Evolutionary conservation across 352 stramenopile species (phyloP), one percentile per base, ranked within the genome.

Genomic region (Aphanomyces stellatus): DNA sequence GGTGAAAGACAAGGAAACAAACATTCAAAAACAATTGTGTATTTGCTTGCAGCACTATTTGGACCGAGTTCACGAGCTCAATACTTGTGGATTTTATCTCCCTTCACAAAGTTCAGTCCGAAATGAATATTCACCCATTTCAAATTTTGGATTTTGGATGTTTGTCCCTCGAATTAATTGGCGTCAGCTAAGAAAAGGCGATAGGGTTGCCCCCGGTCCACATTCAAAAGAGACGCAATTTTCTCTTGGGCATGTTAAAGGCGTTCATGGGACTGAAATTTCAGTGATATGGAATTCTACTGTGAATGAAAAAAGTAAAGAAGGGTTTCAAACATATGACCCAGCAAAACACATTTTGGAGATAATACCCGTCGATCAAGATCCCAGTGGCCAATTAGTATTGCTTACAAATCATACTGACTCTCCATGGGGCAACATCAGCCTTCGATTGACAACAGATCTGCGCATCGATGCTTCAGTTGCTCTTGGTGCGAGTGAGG

Each of bases 161-260:
- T 59, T 42, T 19, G 22, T 67, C 7, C 60, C 43, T 10, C 19
- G 15, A 11, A 49, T 57, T 19, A 11, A 37, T n/a, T 43, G 22
- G 30, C 37, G 28, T 35, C 60, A 27, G 37, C 30, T 67, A 4
- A 30, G 27, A 51, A 41, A 86, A 48, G 81, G 80, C 4, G 80
- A 91, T 60, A 70, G 80, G 73, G 82, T 93, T n/a, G 75, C 72
- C 33, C 72, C 73, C 40, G 82, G 85, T 0, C 82, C 82, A 3
- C 71, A 76, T 6, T 89, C 79, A 77, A 74, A 69, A 19, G 57
- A 73, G 10, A 34, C 55, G 1, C 35, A 7, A 13, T 24, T 5
- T 34, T 67, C 74, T 24, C 62, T 64, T 35, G 85, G 82, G 2
- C 71, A 78, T 28, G 76, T 91, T 4, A 60, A 73, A n/a, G 72